phyloP scores from a whole-genome alignment of 2,329 filamentous ascomycete genomes.

The Monosporascus sp. region DNA sequence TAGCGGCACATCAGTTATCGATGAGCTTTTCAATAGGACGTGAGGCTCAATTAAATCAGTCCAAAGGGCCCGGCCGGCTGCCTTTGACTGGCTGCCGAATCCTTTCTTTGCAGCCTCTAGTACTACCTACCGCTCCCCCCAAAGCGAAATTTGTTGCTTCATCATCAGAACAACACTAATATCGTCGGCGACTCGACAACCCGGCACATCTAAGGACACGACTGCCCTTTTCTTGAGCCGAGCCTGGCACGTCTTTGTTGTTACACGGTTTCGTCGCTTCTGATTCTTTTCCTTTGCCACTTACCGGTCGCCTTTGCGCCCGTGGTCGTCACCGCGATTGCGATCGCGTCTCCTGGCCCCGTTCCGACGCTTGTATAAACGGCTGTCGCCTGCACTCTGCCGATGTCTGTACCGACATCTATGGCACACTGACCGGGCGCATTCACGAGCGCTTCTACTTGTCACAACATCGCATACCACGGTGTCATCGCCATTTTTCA shows the following conservation, averaged over 20 bases:
- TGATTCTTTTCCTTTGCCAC: not conserved
- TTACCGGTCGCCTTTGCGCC: not conserved
- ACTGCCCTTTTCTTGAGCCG: not conserved
- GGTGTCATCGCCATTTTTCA: not conserved
- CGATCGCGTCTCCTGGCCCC: not conserved
- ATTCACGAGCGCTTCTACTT: not conserved
- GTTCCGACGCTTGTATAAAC: not conserved
- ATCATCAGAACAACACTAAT: not conserved
- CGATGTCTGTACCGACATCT: not conserved
- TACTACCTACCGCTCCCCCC: not conserved
- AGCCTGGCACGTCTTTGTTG: not conserved
- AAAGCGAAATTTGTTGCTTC: not conserved
- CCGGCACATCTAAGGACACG: not conserved
- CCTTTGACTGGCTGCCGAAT: not conserved
- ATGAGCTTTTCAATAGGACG: not conserved
- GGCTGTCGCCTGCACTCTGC: not conserved
- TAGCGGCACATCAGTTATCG: not conserved
- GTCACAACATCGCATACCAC: not conserved
- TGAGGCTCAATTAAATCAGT: not conserved
- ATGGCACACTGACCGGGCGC: not conserved
- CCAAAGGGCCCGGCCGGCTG: not conserved
- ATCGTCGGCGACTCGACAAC: not conserved
- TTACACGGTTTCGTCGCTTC: too few species aligned
- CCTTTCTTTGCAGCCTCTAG: not conserved
- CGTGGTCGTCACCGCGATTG: not conserved